These are phyloP conservation scores for Sporothrix dimorphospora DNA, from an alignment of 2,329 filamentous ascomycete species.

Conservation along the genomic window DNA sequence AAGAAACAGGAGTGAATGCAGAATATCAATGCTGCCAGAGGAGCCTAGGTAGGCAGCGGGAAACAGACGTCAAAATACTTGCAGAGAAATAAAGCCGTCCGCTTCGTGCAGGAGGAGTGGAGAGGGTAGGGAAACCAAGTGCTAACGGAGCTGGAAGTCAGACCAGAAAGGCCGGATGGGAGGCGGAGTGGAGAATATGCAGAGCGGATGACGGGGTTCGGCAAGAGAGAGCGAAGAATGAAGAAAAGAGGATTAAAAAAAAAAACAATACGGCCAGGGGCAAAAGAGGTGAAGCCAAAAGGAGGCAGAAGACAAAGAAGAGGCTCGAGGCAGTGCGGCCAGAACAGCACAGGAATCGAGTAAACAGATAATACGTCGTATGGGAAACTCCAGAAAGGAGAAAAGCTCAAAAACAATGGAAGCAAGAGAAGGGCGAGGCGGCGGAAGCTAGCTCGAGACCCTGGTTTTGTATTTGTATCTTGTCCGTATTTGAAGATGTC, in stretches of 20 bases:
- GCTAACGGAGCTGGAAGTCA: slow-evolving; percentile 1
- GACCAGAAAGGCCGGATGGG: neutral
- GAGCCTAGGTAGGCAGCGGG: neutral
- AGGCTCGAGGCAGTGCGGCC: neutral
- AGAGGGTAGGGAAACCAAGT: neutral
- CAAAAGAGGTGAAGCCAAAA: neutral
- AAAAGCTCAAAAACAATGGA: neutral
- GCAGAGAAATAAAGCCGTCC: neutral
- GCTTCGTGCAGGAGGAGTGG: neutral
- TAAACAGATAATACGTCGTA: slow-evolving; percentile 12
- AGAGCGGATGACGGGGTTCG: slow-evolving; percentile 13
- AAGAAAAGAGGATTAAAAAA: neutral
- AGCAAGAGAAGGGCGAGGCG: neutral
- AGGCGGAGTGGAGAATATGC: slow-evolving; percentile 21
- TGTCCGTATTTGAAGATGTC: slow-evolving; percentile 16
- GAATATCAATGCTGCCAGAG: slow-evolving; percentile 11
- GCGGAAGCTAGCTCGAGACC: slow-evolving; percentile 16
- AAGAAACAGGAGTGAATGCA: slow-evolving; percentile 2
- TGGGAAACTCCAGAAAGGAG: neutral
- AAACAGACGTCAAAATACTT: neutral
- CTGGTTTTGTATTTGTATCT: slow-evolving; percentile 24
- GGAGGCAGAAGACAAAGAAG: neutral
- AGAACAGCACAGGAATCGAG: neutral
- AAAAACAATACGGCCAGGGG: neutral
- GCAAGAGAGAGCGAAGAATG: neutral